Evolutionary conservation across 2,329 filamentous ascomycete species (phyloP).

Genomic region (Aspergillus phoenicis): DNA sequence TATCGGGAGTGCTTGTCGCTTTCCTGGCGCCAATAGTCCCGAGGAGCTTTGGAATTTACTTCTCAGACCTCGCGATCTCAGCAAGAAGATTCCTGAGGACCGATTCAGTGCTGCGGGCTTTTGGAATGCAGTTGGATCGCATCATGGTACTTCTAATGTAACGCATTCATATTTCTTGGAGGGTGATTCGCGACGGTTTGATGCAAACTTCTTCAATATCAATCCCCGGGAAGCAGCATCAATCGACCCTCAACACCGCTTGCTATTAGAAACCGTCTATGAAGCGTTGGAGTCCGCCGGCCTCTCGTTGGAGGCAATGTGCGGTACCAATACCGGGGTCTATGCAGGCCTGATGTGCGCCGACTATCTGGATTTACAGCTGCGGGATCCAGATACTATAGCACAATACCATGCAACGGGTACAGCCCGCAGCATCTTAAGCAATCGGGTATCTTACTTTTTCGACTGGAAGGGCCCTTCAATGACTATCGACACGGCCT

Average conservation of each 20-base stretch:
- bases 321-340: constrained; percentile 1
- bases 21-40: constrained; percentile 9
- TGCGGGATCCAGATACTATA: background rate
- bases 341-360: constrained; percentile 10
- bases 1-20: constrained; percentile 15
- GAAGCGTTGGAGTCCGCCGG: constrained; percentile 9
- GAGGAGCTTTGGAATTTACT: constrained; percentile 16
- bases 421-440: constrained; percentile 34
- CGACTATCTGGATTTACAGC: constrained; percentile 8
- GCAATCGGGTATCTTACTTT: constrained; percentile 37
- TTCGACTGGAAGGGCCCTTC: constrained; percentile 28
- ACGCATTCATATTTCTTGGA: constrained; percentile 4
- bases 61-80: background rate
- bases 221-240: constrained; percentile 8
- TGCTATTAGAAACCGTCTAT: constrained; percentile 15
- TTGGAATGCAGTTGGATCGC: constrained; percentile 2
- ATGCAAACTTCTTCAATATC: constrained; percentile 13
- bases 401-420: constrained; percentile 21
- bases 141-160: constrained; percentile 7
- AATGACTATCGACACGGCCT: constrained; percentile 48
- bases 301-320: background rate
- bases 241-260: constrained; percentile 9
- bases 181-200: constrained; percentile 9
- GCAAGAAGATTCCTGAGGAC: constrained; percentile 1
- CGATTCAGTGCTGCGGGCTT: constrained; percentile 4